Evolutionary conservation across 2,329 filamentous ascomycete genomes (phyloP), one percentile per base, ranked within the genome.

Genomic region (Beauveria medogensis): DNA sequence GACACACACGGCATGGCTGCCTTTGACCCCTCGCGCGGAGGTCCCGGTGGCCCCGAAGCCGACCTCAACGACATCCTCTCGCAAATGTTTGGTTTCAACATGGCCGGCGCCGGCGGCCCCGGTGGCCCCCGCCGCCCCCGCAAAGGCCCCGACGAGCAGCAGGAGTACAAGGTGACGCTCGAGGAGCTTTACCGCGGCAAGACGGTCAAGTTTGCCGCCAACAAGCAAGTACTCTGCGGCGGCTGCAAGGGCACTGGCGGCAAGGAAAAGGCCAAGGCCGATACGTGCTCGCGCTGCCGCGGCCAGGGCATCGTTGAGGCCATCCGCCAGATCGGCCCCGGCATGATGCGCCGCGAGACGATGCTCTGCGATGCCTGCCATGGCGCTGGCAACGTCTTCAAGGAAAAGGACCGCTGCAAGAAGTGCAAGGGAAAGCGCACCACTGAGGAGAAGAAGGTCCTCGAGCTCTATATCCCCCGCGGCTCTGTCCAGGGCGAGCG

Each of bases 181-280:
- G 94, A 97, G 73, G 94, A 99, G 75, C 81, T 99, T 37, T 99
- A 97, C 82, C 97, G 96, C 78, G 94, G 94, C 69, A 97, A 97
- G 81, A 97, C 94, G 1, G 94, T 96, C 71, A 94, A 95, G 77
- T 97, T 99, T 73, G 87, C 91, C 9, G 94, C 90, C 70, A 95
- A 92, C 70, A 97, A 97, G 80, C 93, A 96, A 71, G 84, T 97
- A 64, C 81, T 96, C 64, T 99, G 94, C 77, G 82, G 82, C 62
- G 82, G 86, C 68, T 99, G 94, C 80, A 93, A 92, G 72, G 94
- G 94, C 50, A 85, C 82, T 52, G 94, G 94, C 46, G 94, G 90
- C 65, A 97, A 95, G 76, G 90, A 96, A 64, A 95, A 92, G 76
- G 89, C 91, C 59, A 96, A 94, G 78, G 80, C 89, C 55, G 85